Evolutionary conservation across 139 green algal genomes (phyloP).

Genomic region (Yamagishiella unicocca): DNA sequence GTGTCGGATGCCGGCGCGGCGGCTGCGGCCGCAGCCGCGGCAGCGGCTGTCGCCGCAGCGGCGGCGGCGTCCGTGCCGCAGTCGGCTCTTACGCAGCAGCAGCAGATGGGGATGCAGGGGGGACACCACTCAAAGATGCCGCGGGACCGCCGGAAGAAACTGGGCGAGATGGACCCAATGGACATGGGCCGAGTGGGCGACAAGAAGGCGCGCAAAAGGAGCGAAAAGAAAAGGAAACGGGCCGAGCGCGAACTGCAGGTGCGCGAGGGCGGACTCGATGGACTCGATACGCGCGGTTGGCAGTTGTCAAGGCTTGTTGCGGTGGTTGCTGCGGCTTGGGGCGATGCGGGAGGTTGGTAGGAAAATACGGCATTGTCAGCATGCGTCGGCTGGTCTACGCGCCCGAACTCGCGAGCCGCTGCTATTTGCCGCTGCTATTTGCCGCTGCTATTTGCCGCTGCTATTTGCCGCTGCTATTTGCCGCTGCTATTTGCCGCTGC

Average conservation of each 20-base stretch:
- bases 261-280: neutral
- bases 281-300: neutral
- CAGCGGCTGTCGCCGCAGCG: neutral
- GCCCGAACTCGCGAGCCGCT: no score
- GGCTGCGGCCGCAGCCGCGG: slow-evolving; percentile 10
- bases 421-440: no score
- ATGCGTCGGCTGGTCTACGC: no score
- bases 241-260: slow-evolving; percentile 44
- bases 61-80: slow-evolving; percentile 19
- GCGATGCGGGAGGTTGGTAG: no score
- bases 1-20: slow-evolving; percentile 18
- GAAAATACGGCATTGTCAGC: no score
- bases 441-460: no score
- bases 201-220: slow-evolving; percentile 4
- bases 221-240: slow-evolving; percentile 46
- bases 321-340: no score
- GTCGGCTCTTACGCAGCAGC: neutral
- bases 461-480: no score
- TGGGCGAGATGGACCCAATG: neutral
- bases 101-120: neutral
- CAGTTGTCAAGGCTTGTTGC: neutral
- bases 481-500: no score
- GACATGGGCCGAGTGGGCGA: neutral
- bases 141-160: slow-evolving; percentile 18
- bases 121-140: neutral